Evolutionary conservation across 2,329 filamentous ascomycete genomes (phyloP).

Genomic region (Rhynchosporium graminicola): DNA sequence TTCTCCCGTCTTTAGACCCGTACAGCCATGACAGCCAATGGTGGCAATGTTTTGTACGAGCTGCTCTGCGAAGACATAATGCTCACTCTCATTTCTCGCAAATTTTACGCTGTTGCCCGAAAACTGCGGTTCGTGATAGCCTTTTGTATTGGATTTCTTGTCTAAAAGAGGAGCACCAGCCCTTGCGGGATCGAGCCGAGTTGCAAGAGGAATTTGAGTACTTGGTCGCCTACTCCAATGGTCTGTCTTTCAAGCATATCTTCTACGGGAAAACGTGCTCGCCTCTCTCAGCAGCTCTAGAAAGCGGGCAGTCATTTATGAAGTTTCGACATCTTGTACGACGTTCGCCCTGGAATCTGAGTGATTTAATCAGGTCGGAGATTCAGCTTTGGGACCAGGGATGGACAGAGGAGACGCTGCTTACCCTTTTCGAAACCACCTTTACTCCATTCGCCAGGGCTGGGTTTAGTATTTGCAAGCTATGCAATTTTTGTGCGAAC

Average conservation of each 20-base stretch:
- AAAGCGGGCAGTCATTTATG: background rate
- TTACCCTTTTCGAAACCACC: background rate
- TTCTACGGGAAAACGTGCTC: background rate
- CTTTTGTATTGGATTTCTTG: background rate
- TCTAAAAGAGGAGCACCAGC: background rate
- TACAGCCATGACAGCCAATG: constrained; percentile 3
- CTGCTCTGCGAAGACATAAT: background rate
- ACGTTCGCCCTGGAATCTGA: background rate
- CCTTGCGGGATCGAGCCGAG: background rate
- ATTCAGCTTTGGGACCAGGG: background rate
- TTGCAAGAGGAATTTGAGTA: background rate
- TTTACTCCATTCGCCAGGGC: background rate
- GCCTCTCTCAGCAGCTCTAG: background rate
- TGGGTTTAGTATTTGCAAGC: background rate
- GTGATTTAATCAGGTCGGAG: background rate
- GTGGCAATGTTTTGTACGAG: background rate
- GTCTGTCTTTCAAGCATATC: background rate
- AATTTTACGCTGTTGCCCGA: background rate
- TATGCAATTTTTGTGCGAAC: background rate
- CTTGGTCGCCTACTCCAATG: background rate
- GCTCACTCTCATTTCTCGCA: background rate
- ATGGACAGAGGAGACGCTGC: background rate
- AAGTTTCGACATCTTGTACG: background rate
- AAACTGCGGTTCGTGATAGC: background rate
- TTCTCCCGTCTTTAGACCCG: background rate